Evolutionary conservation across 805 yeast genomes (phyloP).

Genomic region (Sugiyamaella americana): DNA sequence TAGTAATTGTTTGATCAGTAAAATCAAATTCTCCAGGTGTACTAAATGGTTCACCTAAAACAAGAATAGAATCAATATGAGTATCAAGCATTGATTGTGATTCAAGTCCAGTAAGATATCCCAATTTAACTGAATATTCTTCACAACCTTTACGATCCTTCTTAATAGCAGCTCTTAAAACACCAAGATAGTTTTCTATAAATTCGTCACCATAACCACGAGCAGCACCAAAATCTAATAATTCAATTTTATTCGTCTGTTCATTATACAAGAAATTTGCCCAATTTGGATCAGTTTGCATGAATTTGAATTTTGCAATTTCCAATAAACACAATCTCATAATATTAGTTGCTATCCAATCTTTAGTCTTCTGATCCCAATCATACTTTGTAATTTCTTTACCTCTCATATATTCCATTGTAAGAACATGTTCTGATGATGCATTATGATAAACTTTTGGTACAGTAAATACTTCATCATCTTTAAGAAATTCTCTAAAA

Average conservation of each 20-base stretch:
- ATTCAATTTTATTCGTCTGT: conserved; percentile 65
- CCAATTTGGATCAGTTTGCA: conserved; percentile 99
- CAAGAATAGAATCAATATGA: conserved; percentile 84
- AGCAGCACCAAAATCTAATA: conserved; percentile 94
- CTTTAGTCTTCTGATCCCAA: conserved; percentile 64
- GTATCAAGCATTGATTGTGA: conserved; percentile 83
- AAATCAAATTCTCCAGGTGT: conserved; percentile 60
- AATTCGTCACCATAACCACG: conserved; percentile 68
- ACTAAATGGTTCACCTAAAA: conserved; percentile 87
- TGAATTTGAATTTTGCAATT: conserved; percentile 75
- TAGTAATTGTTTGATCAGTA: conserved; percentile 83
- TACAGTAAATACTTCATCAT: conserved; percentile 62
- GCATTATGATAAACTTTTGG: conserved; percentile 74
- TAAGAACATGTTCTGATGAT: conserved; percentile 76
- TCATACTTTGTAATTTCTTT: conserved; percentile 67
- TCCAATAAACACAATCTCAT: conserved; percentile 85
- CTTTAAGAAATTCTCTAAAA: conserved; percentile 55
- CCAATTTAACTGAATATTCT: conserved; percentile 62
- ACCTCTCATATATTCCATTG: conserved; percentile 88
- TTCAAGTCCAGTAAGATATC: conserved; percentile 89
- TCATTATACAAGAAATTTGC: conserved; percentile 87
- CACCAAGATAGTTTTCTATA: conserved; percentile 57
- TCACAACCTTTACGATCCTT: conserved; percentile 61
- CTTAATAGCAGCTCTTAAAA: conserved; percentile 68
- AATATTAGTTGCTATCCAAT: conserved; percentile 79